Conservation (phyloP, 257 asterid species). For the Forsythia viridissima region DNA sequence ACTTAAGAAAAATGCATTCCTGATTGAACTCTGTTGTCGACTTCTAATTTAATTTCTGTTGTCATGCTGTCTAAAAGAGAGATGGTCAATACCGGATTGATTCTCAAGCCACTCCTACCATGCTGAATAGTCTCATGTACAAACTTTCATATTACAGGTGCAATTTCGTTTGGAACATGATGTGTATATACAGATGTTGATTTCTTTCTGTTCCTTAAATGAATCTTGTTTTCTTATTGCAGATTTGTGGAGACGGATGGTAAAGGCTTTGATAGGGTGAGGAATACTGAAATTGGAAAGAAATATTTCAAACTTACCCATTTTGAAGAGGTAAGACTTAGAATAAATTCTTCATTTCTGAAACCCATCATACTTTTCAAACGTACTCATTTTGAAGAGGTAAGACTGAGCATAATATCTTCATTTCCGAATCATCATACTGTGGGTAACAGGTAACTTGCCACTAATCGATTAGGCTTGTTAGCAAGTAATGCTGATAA, state of each 20-base stretch:
- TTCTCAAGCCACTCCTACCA: constrained; percentile 93
- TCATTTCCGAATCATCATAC: not conserved
- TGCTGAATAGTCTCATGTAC: constrained; percentile 98
- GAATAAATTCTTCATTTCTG: constrained; percentile 13
- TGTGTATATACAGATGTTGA: not conserved
- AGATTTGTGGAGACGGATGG: constrained; percentile 99
- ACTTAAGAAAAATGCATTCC: not conserved
- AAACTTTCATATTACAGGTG: constrained; percentile 97
- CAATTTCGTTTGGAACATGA: constrained; percentile 18
- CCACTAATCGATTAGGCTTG: not conserved
- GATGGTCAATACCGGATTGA: constrained; percentile 99
- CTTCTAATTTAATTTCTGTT: constrained; percentile 16
- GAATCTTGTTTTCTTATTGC: constrained; percentile 24
- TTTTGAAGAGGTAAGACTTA: constrained; percentile 81
- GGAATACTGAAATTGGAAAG: constrained; percentile 97
- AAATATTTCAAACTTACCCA: constrained; percentile 86
- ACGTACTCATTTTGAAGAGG: not conserved
- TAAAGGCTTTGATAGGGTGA: constrained; percentile 88
- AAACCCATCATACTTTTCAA: not conserved
- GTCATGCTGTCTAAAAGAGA: constrained; percentile 60
- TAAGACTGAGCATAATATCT: not conserved
- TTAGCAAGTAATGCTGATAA: not conserved
- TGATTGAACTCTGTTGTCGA: constrained; percentile 8
- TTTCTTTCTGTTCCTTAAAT: constrained; percentile 6
- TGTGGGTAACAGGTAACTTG: not conserved